These are phyloP conservation scores for Scedosporium boydii DNA, from an alignment of 2,329 filamentous ascomycete species.

Conservation along the genomic window DNA sequence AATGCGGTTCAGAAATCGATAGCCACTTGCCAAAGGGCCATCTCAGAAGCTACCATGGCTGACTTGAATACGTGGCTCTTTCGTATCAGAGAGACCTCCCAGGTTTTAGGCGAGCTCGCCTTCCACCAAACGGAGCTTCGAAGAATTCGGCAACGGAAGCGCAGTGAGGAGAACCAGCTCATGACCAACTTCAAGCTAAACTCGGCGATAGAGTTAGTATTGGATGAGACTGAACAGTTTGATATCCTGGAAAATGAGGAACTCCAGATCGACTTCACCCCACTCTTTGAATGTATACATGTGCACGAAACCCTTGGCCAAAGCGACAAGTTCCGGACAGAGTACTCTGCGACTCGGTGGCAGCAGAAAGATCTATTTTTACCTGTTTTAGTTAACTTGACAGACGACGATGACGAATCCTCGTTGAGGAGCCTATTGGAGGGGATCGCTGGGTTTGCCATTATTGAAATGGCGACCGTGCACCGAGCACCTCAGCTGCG, in stretches of 20 bases:
- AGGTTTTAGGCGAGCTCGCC: conserved; percentile 90
- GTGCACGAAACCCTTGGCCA: conserved; percentile 93
- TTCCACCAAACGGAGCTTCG: conserved; percentile 93
- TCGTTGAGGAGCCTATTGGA: conserved; percentile 78
- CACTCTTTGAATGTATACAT: conserved; percentile 88
- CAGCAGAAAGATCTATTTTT: conserved; percentile 87
- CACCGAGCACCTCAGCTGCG: conserved; percentile 74
- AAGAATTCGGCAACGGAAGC: conserved; percentile 71
- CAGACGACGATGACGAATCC: conserved; percentile 73
- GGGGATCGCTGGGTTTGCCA: conserved; percentile 91
- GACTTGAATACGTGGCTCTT: conserved; percentile 97
- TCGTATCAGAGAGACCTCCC: conserved; percentile 87
- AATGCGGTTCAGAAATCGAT: conserved; percentile 95
- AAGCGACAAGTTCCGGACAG: conserved; percentile 78
- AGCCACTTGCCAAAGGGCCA: conserved; percentile 81
- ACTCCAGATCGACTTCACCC: conserved; percentile 86
- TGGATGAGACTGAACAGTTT: conserved; percentile 91
- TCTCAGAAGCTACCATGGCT: conserved; percentile 93
- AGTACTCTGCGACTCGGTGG: conserved; percentile 82
- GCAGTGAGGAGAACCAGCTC: conserved; percentile 65
- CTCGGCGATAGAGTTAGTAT: conserved; percentile 89
- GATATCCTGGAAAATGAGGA: conserved; percentile 94
- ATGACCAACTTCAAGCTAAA: conserved; percentile 83
- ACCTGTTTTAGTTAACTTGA: conserved; percentile 63
- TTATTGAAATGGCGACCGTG: conserved; percentile 92